These are phyloP conservation scores for Streptanthus diversifolius DNA, from an alignment of 345 rosid species.

Conservation along the genomic window DNA sequence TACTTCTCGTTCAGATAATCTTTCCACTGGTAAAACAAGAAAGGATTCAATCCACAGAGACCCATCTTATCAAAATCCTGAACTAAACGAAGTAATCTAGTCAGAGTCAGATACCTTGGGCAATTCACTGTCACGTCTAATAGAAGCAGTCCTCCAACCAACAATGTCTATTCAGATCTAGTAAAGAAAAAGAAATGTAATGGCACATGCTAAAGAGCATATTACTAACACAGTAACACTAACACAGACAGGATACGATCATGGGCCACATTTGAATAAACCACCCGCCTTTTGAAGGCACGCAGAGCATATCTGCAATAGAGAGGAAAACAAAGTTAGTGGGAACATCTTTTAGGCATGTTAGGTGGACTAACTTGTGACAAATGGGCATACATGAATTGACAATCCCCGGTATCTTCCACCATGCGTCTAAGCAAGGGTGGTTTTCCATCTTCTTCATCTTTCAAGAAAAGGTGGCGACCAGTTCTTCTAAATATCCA, in stretches of 20 bases:
- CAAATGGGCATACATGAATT: slow-evolving; percentile 58
- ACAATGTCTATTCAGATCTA: slow-evolving; percentile 60
- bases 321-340: slow-evolving; percentile 23
- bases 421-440: slow-evolving; percentile 78
- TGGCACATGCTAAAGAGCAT: background rate
- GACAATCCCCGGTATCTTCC: slow-evolving; percentile 56
- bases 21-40: slow-evolving; percentile 56
- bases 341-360: slow-evolving; percentile 1
- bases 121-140: slow-evolving; percentile 71
- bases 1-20: slow-evolving; percentile 63
- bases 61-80: slow-evolving; percentile 8
- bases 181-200: slow-evolving; percentile 42
- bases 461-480: slow-evolving; percentile 85
- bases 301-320: slow-evolving; percentile 79
- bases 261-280: slow-evolving; percentile 77
- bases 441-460: slow-evolving; percentile 76
- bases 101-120: slow-evolving; percentile 60
- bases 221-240: slow-evolving; percentile 13
- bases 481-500: slow-evolving; percentile 96
- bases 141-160: slow-evolving; percentile 97
- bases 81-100: background rate
- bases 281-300: slow-evolving; percentile 76
- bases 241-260: slow-evolving; percentile 72
- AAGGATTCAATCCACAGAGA: background rate
- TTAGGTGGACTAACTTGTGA: slow-evolving; percentile 5